A percentile compares a stretch with the other conserved stretches of the same genome.
Conservation (phyloP, 1,284 basidiomycete species). For the Cutaneotrichosporon sp. region DNA sequence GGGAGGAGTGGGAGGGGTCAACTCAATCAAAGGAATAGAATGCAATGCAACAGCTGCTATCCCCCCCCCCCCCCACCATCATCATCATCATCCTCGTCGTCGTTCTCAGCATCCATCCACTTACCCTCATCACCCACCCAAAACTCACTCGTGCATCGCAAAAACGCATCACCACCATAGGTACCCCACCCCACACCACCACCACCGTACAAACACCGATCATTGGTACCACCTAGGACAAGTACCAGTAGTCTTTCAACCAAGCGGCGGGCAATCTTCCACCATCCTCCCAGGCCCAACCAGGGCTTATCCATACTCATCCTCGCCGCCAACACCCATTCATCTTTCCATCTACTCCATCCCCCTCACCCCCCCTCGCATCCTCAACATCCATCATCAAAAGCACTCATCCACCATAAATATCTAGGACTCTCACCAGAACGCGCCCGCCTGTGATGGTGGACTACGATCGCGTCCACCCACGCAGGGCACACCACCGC, state of each 20-base stretch:
- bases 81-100: not conserved
- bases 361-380: not conserved
- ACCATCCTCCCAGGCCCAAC: too few species aligned
- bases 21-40: not conserved
- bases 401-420: not conserved
- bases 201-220: too few species aligned
- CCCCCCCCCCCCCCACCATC: not conserved
- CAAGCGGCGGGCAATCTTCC: too few species aligned
- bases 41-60: not conserved
- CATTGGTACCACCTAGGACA: too few species aligned
- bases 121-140: too few species aligned
- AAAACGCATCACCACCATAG: too few species aligned
- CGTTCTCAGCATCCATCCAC: not conserved
- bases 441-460: constrained; percentile 3
- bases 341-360: not conserved
- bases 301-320: too few species aligned
- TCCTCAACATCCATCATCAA: not conserved
- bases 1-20: too few species aligned
- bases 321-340: not conserved
- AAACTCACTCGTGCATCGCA: too few species aligned
- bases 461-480: constrained; percentile 12
- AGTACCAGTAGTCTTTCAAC: too few species aligned
- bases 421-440: not conserved
- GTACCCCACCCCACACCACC: too few species aligned
- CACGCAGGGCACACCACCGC: constrained; percentile 2